phyloP scores from a whole-genome alignment of 495 filamentous ascomycete genomes.

The Penicillium riverlandense region DNA sequence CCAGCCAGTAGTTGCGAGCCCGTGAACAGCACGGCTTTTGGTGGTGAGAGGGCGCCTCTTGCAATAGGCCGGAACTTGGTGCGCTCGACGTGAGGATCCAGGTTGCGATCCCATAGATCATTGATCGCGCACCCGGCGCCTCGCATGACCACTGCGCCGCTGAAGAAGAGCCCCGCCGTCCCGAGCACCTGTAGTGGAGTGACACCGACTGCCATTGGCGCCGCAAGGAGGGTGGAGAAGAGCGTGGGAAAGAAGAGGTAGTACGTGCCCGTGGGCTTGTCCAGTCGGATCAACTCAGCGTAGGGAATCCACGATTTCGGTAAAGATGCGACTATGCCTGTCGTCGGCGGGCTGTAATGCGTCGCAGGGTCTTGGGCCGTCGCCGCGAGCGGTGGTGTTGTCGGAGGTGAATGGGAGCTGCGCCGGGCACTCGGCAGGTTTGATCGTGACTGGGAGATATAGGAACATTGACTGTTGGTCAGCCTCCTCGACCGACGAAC shows the following conservation, averaged over 20 bases:
- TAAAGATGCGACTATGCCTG: constrained; percentile 69
- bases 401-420: constrained; percentile 5
- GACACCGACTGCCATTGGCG: constrained; percentile 42
- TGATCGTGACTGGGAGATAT: neutral
- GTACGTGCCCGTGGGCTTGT: constrained; percentile 91
- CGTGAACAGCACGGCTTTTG: constrained; percentile 71
- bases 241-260: constrained; percentile 95
- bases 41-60: constrained; percentile 69
- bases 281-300: constrained; percentile 85
- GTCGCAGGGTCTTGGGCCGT: constrained; percentile 9
- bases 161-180: constrained; percentile 72
- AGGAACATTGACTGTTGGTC: too few species aligned
- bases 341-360: constrained; percentile 61
- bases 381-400: constrained; percentile 1
- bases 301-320: constrained; percentile 79
- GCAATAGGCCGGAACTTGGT: constrained; percentile 88
- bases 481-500: neutral
- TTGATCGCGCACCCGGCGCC: constrained; percentile 98
- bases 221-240: constrained; percentile 68
- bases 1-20: constrained; percentile 75
- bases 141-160: constrained; percentile 89
- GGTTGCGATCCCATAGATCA: constrained; percentile 91
- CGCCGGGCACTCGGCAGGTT: neutral
- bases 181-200: constrained; percentile 56
- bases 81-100: constrained; percentile 84